Evolutionary conservation across 148 eudicot genomes (phyloP).

Genomic region (Vaccinium myrtillus): DNA sequence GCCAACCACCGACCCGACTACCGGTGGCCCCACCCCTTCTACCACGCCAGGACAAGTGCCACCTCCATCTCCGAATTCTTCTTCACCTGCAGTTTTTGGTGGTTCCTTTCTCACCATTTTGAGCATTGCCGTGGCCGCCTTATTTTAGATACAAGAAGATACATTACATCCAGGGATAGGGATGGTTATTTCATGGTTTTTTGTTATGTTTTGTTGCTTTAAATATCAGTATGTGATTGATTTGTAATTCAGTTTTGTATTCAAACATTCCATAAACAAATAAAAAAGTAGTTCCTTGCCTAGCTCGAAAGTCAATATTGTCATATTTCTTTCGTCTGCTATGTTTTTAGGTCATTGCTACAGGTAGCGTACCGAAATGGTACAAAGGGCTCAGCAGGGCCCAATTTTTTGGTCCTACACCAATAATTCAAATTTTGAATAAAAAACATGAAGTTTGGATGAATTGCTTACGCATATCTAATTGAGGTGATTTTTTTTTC

Average conservation of each 20-base stretch:
- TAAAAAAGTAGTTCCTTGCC: not conserved
- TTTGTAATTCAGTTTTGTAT: not conserved
- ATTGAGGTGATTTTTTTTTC: no score
- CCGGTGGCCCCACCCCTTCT: not conserved
- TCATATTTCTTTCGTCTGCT: no score
- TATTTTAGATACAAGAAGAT: not conserved
- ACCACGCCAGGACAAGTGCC: not conserved
- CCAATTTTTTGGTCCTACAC: no score
- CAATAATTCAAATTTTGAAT: no score
- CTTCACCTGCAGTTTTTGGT: not conserved
- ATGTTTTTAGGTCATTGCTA: no score
- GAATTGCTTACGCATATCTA: no score
- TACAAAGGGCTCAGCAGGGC: no score
- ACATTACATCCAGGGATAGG: not conserved
- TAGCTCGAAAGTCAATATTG: no score
- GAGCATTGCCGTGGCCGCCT: not conserved
- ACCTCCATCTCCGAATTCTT: not conserved
- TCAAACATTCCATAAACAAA: not conserved
- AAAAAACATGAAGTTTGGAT: no score
- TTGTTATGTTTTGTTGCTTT: not conserved
- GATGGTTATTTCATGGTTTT: not conserved
- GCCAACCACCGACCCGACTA: not conserved
- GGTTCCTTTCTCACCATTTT: slow-evolving; percentile 1
- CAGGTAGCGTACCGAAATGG: no score
- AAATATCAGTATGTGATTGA: not conserved